Evolutionary conservation across 2,329 filamentous ascomycete species (phyloP), one percentile per base, ranked within the genome.

Genomic region (Bipolaris gigantea): DNA sequence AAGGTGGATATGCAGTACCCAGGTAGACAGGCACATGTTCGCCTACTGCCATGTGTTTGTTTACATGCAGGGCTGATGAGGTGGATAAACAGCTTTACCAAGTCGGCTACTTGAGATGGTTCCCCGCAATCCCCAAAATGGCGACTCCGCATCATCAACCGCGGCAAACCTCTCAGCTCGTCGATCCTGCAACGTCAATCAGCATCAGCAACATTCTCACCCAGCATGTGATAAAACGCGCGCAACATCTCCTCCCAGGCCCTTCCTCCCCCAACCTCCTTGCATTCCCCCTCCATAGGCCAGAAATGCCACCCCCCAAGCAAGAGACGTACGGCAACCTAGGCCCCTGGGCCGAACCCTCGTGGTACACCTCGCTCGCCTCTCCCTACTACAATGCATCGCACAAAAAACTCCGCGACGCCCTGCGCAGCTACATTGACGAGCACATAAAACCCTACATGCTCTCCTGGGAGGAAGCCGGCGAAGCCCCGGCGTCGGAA

Each of bases 371-470:
- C 56, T 73, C 75, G 25, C 77, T 83, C 52, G 74, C 77, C 8
- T 81, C 81, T 44, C 83, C 85, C 0, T 87, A 88, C 73, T 89
- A 89, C 76, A 86, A 80, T 25, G 77, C 81, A 13, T 82, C 81
- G 2, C 87, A 89, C 66, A 79, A 80, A 30, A 74, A 72, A n/a
- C 77, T 89, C 1, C 83, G 84, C 47, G 76, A 81, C 34, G 77
- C 75, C 4, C 74, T 88, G 0, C 81, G 86, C 35, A 65, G 77
- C 21, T 88, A 88, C 56, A 75, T 88, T 43, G 81, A 88, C 53
- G 76, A 79, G 2, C 73, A 85, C 34, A 77, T 89, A 40, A 73
- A 82, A 2, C 85, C 85, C 0, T 77, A 81, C 58, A 81, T 82
- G 4, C 78, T 85, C 30, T 83, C 87, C 35, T 89, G 86, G 86